A percentile compares a stretch with the other conserved stretches of the same genome.
Conservation (phyloP, 371 early-diverging fungal species). For the Mucor velutinosus region DNA sequence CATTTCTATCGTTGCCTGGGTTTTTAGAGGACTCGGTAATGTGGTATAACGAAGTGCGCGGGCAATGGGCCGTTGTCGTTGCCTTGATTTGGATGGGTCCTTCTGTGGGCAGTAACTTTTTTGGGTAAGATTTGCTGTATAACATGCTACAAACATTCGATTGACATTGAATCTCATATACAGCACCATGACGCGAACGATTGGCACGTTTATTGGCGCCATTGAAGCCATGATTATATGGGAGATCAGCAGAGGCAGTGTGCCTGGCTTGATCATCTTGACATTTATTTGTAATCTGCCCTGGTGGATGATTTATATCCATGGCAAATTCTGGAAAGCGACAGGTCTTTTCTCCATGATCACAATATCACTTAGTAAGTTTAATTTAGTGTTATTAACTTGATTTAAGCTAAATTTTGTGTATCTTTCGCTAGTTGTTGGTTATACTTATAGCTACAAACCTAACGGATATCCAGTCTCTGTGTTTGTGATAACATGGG, state of each 20-base stretch:
- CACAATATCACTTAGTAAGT: constrained; percentile 51
- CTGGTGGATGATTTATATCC: constrained; percentile 43
- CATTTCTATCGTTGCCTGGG: constrained; percentile 34
- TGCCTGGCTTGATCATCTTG: constrained; percentile 31
- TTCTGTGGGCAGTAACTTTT: constrained; percentile 49
- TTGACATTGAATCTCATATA: background rate
- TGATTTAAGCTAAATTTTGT: background rate
- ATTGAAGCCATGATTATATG: constrained; percentile 41
- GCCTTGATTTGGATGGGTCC: constrained; percentile 57
- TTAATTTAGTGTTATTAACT: background rate
- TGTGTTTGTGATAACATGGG: constrained; percentile 33
- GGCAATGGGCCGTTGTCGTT: constrained; percentile 51
- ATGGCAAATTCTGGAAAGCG: constrained; percentile 49
- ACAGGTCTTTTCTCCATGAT: constrained; percentile 48
- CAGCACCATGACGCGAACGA: constrained; percentile 42
- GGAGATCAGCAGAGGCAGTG: constrained; percentile 37
- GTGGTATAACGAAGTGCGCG: constrained; percentile 43
- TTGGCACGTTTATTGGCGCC: constrained; percentile 49
- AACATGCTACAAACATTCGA: background rate
- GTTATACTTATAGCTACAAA: constrained; percentile 37
- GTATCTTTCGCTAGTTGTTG: constrained; percentile 30
- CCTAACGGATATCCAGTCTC: constrained; percentile 16
- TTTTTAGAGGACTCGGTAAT: constrained; percentile 33
- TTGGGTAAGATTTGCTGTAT: constrained; percentile 33
- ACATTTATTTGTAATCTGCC: constrained; percentile 44